phyloP scores from a whole-genome alignment of 2,329 filamentous ascomycete genomes.

The Aspergillus sp. region DNA sequence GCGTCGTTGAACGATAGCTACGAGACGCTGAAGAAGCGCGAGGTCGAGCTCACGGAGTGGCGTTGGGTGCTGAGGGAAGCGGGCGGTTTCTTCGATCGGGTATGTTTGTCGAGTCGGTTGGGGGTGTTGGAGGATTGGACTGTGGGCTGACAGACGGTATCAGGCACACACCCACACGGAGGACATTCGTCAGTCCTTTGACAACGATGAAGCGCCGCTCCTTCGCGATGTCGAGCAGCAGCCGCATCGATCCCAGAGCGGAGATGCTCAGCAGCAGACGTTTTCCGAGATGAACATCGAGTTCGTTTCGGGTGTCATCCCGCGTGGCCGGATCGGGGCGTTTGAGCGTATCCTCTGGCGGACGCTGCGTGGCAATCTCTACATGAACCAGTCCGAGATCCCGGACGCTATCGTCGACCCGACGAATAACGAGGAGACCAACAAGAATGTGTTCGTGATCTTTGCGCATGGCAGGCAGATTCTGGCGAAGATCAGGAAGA shows the following conservation, averaged over 20 bases:
- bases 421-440: slow-evolving; percentile 77
- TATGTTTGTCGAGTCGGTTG: slow-evolving; percentile 12
- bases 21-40: slow-evolving; percentile 93
- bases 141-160: slow-evolving; percentile 16
- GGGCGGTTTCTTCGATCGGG: slow-evolving; percentile 88
- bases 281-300: slow-evolving; percentile 99
- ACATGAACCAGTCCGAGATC: slow-evolving; percentile 99
- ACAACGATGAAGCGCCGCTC: slow-evolving; percentile 83
- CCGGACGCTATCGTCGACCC: slow-evolving; percentile 87
- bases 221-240: slow-evolving; percentile 71
- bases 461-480: slow-evolving; percentile 98
- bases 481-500: slow-evolving; percentile 96
- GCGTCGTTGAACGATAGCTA: slow-evolving; percentile 94
- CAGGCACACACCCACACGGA: slow-evolving; percentile 85
- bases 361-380: slow-evolving; percentile 91
- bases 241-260: not conserved
- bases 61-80: slow-evolving; percentile 95
- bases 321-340: slow-evolving; percentile 80
- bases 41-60: slow-evolving; percentile 96
- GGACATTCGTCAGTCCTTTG: slow-evolving; percentile 81
- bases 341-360: slow-evolving; percentile 98
- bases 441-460: slow-evolving; percentile 99
- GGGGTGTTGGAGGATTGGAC: not conserved
- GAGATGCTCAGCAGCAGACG: slow-evolving; percentile 51
- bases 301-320: slow-evolving; percentile 93